Conservation (phyloP, 305 asterid genomes). For the Fraxinus baroniana region DNA sequence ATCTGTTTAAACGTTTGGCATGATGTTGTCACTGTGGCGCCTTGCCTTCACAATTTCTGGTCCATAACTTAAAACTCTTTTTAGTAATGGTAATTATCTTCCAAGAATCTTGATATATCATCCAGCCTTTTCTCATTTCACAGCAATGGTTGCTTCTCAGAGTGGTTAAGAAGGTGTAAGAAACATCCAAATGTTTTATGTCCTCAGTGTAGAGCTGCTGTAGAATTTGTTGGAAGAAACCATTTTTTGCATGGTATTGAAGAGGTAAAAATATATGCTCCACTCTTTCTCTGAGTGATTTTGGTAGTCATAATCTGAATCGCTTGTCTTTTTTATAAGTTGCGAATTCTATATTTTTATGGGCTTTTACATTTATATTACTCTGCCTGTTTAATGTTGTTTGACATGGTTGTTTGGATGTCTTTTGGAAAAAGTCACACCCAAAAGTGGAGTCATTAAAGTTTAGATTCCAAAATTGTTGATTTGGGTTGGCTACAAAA, state of each 20-base stretch:
- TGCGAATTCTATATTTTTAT: background rate
- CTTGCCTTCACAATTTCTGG: conserved; percentile 99
- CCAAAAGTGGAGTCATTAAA: background rate
- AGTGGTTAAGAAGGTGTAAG: conserved; percentile 87
- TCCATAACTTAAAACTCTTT: conserved; percentile 28
- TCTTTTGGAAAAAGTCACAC: background rate
- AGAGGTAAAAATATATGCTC: conserved; percentile 50
- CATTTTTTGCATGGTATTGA: conserved; percentile 85
- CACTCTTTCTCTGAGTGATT: conserved; percentile 14
- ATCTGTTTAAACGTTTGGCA: conserved; percentile 92
- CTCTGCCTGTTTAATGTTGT: conserved; percentile 2
- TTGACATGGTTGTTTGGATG: background rate
- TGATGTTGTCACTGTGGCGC: conserved; percentile 92
- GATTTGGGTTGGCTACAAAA: background rate
- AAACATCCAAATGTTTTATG: conserved; percentile 67
- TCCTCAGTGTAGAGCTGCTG: conserved; percentile 92
- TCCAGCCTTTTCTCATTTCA: conserved; percentile 25
- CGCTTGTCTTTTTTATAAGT: background rate
- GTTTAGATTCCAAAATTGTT: background rate
- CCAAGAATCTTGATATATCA: conserved; percentile 11
- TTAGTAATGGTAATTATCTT: conserved; percentile 14
- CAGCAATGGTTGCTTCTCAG: conserved; percentile 99
- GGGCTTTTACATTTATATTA: conserved; percentile 8
- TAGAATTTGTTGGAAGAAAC: conserved; percentile 89
- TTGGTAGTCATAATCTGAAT: background rate